phyloP scores from a whole-genome alignment of 2,329 filamentous ascomycete species.

The Trichoderma atrobrunneum region DNA sequence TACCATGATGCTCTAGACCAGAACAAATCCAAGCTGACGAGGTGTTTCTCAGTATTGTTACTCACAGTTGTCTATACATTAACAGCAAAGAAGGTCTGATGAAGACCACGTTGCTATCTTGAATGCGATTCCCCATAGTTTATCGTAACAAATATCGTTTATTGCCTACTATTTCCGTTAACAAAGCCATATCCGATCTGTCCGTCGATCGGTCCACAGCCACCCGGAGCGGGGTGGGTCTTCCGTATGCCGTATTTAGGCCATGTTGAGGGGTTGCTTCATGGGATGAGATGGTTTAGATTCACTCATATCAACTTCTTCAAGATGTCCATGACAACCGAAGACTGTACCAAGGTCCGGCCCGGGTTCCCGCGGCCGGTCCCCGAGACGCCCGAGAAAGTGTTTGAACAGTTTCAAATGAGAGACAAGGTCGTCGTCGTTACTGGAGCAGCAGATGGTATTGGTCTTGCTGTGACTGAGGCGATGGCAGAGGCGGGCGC shows the following conservation, averaged over 20 bases:
- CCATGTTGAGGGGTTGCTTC: background rate
- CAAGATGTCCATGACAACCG: slow-evolving; percentile 6
- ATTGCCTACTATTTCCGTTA: background rate
- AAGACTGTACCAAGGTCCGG: background rate
- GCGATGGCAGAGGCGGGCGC: background rate
- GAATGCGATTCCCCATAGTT: background rate
- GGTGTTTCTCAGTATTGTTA: background rate
- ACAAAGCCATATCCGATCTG: background rate
- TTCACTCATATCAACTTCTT: background rate
- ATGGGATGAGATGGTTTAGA: background rate
- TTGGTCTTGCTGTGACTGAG: slow-evolving; percentile 3
- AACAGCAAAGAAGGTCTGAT: background rate
- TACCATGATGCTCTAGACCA: background rate
- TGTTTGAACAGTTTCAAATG: slow-evolving; percentile 11
- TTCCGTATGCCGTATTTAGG: background rate
- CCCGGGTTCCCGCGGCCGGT: slow-evolving; percentile 3
- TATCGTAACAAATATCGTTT: background rate
- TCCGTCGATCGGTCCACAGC: background rate
- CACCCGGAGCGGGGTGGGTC: slow-evolving; percentile 1
- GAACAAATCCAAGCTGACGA: no score
- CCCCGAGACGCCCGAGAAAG: background rate
- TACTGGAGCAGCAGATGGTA: slow-evolving; percentile 4
- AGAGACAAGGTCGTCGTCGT: slow-evolving; percentile 1
- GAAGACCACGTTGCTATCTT: background rate
- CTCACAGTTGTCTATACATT: background rate